Conservation (phyloP, 306 rosid genomes). For the Erythrophleum fordii region DNA sequence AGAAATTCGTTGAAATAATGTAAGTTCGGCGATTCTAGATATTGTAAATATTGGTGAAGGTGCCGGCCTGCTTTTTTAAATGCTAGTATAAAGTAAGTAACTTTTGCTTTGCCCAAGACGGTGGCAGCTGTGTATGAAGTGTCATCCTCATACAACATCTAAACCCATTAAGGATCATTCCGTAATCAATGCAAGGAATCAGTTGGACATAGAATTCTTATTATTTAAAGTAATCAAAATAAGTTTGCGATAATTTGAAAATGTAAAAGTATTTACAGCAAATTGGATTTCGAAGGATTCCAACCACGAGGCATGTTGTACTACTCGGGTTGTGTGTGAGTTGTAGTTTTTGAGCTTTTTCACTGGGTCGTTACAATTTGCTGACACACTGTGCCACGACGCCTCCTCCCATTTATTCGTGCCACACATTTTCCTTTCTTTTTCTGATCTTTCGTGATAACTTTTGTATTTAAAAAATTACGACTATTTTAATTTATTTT, state of each 20-base stretch:
- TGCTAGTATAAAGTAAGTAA: not conserved
- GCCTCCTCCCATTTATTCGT: too few relatives aligned
- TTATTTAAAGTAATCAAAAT: not conserved
- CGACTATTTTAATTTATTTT: too few relatives aligned
- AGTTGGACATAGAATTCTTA: not conserved
- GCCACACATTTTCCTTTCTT: too few relatives aligned
- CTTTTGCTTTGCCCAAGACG: conserved; percentile 50
- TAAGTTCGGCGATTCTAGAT: not conserved
- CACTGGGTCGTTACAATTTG: not conserved
- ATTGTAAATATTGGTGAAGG: not conserved
- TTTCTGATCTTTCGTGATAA: too few relatives aligned
- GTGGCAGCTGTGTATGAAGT: conserved; percentile 37
- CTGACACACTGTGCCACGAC: not conserved
- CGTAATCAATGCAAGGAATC: not conserved
- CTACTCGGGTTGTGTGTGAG: not conserved
- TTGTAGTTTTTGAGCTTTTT: not conserved
- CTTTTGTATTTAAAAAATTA: too few relatives aligned
- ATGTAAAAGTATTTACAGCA: not conserved
- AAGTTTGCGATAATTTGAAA: not conserved
- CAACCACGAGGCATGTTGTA: not conserved
- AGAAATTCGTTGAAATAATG: not conserved
- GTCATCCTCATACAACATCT: not conserved
- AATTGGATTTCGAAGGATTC: not conserved
- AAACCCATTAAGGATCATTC: not conserved
- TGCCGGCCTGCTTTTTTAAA: conserved; percentile 9